These are phyloP conservation scores for Pythium graminicola DNA, from an alignment of 352 stramenopile species.

Conservation along the genomic window DNA sequence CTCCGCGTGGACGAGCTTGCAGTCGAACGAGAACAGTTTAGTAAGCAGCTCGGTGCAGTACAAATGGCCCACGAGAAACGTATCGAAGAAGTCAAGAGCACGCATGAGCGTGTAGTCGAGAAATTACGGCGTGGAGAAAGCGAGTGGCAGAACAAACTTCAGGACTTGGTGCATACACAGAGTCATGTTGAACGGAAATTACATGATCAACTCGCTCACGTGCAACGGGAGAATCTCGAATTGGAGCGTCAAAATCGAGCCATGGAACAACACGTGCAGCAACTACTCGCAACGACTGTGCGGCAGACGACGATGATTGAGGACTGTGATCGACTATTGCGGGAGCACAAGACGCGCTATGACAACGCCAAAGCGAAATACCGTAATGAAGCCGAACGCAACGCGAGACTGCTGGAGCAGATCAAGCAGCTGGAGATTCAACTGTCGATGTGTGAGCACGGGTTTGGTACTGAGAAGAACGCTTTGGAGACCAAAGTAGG, in stretches of 20 bases:
- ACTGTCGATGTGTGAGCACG: slow-evolving; percentile 21
- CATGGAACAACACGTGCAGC: slow-evolving; percentile 40
- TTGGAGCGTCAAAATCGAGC: slow-evolving; percentile 24
- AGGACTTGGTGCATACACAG: slow-evolving; percentile 24
- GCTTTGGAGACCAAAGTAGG: slow-evolving; percentile 26
- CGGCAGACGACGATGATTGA: slow-evolving; percentile 68
- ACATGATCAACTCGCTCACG: slow-evolving; percentile 28
- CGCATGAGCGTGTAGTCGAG: slow-evolving; percentile 24
- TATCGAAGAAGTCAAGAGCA: slow-evolving; percentile 34
- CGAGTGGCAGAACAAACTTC: slow-evolving; percentile 28
- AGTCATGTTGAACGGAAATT: slow-evolving; percentile 17
- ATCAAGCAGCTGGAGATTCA: slow-evolving; percentile 35
- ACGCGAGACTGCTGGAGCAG: slow-evolving; percentile 26
- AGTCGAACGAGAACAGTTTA: slow-evolving; percentile 28
- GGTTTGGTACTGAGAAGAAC: slow-evolving; percentile 15
- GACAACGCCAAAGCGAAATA: slow-evolving; percentile 30
- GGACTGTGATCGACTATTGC: slow-evolving; percentile 56
- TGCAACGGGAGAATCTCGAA: slow-evolving; percentile 26
- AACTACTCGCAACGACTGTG: slow-evolving; percentile 51
- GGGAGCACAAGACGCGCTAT: slow-evolving; percentile 36
- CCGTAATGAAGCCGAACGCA: slow-evolving; percentile 38
- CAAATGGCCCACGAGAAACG: slow-evolving; percentile 25
- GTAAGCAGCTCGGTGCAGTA: slow-evolving; percentile 19
- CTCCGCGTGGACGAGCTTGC: slow-evolving; percentile 26
- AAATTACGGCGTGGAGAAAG: slow-evolving; percentile 20